Base-by-base conservation (phyloP, 2,329 filamentous ascomycete genomes). In the Colletotrichum coccodes region DNA sequence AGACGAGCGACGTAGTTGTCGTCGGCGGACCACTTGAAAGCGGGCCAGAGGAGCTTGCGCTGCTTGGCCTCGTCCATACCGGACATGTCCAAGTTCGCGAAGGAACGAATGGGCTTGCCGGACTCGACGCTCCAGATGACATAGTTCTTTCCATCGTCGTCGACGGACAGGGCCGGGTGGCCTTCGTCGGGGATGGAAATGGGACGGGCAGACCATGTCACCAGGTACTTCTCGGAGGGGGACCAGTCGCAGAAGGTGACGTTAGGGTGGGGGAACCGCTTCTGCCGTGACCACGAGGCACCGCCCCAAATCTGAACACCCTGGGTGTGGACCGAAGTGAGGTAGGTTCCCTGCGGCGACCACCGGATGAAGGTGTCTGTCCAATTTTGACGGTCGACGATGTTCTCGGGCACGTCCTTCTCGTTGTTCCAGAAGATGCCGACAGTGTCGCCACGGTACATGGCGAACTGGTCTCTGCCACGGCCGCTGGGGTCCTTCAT, bases 341-440 rank as follows among this genome's bases (percentile, higher is more conserved):
- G 89, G 82, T 90, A 99, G 63, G 95, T 98, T 74, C 96, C 96
- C 73, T 93, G 90, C 49, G 96, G 96, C 64, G 96, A 98, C 96
- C 96, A 99, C 83, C 97, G 94, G 58, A 99, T 92, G 79, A 99
- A 99, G 42, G 94, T 94, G 82, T 99, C 96, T 70, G 96, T 99
- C 96, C 96, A 99, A 86, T 97, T 93, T 76, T 92, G 91, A 74
- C 96, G 92, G 77, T 98, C 95, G 66, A 99, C 94, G 42, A 98
- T 89, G 72, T 89, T 90, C 81, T 99, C 96, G 5, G 95, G 94
- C 26, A 87, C 82, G 70, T 98, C 95, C 82, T 92, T 95, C 83
- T 97, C 96, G 86, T 97, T 97, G 85, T 98, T 98, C 95, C 95
- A 99, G 87, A 93, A 97, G 6, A 99, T 92, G 68, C 94, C 95